Evolutionary conservation across 2,329 filamentous ascomycete genomes (phyloP), one percentile per base, ranked within the genome.

Genomic region (Chaetomiaceae sp.): DNA sequence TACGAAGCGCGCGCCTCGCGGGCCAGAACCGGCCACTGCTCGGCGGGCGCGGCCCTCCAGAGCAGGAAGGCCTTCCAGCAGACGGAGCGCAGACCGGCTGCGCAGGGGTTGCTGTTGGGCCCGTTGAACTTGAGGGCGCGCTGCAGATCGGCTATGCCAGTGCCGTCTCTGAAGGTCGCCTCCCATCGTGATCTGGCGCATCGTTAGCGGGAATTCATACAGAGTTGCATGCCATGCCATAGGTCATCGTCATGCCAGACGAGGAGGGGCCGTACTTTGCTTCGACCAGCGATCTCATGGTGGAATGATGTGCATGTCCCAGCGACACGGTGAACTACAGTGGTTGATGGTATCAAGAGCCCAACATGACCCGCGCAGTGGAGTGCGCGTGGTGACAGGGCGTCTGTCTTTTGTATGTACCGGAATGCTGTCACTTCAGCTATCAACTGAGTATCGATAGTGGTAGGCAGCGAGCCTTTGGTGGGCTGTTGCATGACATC

Each of bases 51-150:
- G 42, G 77, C 76, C 53, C 84, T 80, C 61, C 89, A 91, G 24
- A 95, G 72, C 37, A 96, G 71, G 63, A 96, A 95, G 30, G 79
- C 79, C 79, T 95, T 96, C 91, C 91, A 97, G 66, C 86, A 95
- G 30, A 94, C 76, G 3, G 91, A 96, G 46, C 90, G 81, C 54
- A 89, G 79, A 12, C 88, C 88, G 38, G 81, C 72, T 43, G 81
- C 68, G 62, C 84, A 88, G 39, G 83, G 80, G 58, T 76, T 85
- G 10, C 65, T 65, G n/a, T n/a, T n/a, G 14, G 75, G 64, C 15
- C 76, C 76, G 57, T 81, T 75, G 53, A 75, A 68, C 62, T 75
- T 79, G 42, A 87, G 74, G n/a, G 80, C 79, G 53, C 72, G 72
- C 65, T 78, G 81, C 45, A 89, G 69, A 50, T 81, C 75, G n/a